Base-by-base conservation (phyloP, 495 filamentous ascomycete genomes). In the Daldinia grandis region DNA sequence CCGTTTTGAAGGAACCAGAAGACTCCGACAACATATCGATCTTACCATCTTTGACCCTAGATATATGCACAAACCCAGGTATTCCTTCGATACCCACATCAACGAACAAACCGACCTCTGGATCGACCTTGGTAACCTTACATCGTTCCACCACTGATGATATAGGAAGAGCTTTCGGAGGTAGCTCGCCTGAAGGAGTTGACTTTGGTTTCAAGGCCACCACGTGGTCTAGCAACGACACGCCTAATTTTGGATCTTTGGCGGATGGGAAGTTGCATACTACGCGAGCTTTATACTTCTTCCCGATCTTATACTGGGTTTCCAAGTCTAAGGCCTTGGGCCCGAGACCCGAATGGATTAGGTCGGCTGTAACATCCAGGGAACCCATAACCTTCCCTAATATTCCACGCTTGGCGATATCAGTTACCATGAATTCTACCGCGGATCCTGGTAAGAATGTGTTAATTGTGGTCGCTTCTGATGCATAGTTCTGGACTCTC, bases 11-110 rank as follows among this genome's bases (percentile, higher is more conserved):
- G 1, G 88, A 81, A 0, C 95, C 95, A 19, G 85, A 85, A n/a
- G 86, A 83, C 61, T 92, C 86, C 3, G 91, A 90, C 8, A 98
- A 83, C 5, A 83, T 86, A 74, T 97, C 95, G 58, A 97, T 85
- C 78, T 93, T 96, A 35, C 88, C 89, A 78, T 99, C 94, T 35
- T 93, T 89, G 61, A 99, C 84, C 62, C 90, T 87, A 0, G 95
- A 98, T 51, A 98, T 96, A 78, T 99, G 95, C 10, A 95, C 92
- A 78, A 95, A 98, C 37, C 93, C 95, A 42, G 88, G 81, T 47
- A 95, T 84, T 31, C 87, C 89, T 42, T 88, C 82, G 9, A 92
- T 83, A 12, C 93, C 92, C 40, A 97, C 81, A 76, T 96, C 88
- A 5, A 95, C 85, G 72, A 95, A 96, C 1, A 98, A 80, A 38